Evolutionary conservation across 2,329 filamentous ascomycete species (phyloP), one percentile per base, ranked within the genome.

Genomic region (Tothia fuscella): DNA sequence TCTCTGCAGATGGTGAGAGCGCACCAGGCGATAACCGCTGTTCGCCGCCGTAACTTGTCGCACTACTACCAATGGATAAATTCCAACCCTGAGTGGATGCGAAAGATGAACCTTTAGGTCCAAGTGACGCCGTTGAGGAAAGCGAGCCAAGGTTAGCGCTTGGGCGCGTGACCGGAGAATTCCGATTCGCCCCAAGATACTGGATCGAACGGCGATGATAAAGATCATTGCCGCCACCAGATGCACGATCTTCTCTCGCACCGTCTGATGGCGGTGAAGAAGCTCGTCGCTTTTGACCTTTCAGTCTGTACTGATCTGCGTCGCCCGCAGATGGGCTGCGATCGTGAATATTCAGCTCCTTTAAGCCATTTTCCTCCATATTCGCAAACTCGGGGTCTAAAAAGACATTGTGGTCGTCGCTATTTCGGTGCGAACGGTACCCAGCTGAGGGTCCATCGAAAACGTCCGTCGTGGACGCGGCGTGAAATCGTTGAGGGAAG

Each of bases 51-150:
- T 77, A 70, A 54, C 75, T 81, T 25, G 77, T 80, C 53, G 77
- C 69, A 54, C 76, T 82, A 59, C 76, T 80, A 33, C 71, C 71
- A 49, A 73, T 63, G 14, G 78, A 81, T 16, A 79, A 58, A 31
- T 42, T 46, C 30, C 38, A 41, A 16, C 22, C 21, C n/a, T n/a
- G n/a, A 7, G 38, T 16, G 19, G 38, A 36, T 7, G 67, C 68
- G 43, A 68, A 64, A 6, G 73, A 75, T 6, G 78, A 82, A 21
- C 71, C 71, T 48, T 74, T 71, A 46, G 72, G 68, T 36, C 71
- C 72, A 21, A 69, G 62, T 5, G 76, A 81, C n/a, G 76, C 76
- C 6, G 68, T 67, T n/a, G 78, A 79, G 5, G 78, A 82, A 19
- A 80, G 56, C 17, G 77, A 80, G 35, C 74, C 72, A 50, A 76